These are phyloP conservation scores for Pistacia integerrima DNA, from an alignment of 345 rosid genomes.

Conservation along the genomic window DNA sequence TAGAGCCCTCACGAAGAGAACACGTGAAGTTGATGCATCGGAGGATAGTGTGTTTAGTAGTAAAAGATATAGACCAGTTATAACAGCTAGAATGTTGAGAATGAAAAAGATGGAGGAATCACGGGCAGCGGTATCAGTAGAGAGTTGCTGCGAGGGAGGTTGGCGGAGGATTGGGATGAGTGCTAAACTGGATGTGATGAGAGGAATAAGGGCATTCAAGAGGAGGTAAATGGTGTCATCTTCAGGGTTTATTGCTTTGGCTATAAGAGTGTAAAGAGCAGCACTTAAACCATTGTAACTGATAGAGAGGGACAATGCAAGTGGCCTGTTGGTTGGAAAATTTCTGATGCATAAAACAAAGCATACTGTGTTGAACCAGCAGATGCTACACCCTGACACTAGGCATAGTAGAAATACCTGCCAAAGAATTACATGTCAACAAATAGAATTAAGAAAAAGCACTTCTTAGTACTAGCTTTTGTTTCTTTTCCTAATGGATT, in stretches of 20 bases:
- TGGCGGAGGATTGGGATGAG: slow-evolving; percentile 59
- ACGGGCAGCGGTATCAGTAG: slow-evolving; percentile 28
- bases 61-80: slow-evolving; percentile 74
- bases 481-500: no score
- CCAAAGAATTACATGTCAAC: slow-evolving; percentile 9
- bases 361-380: slow-evolving; percentile 93
- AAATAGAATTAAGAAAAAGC: background rate
- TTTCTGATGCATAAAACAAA: slow-evolving; percentile 75
- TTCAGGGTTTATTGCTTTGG: slow-evolving; percentile 53
- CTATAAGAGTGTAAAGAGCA: slow-evolving; percentile 67
- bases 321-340: slow-evolving; percentile 59
- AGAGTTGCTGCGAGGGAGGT: slow-evolving; percentile 36
- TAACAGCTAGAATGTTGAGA: slow-evolving; percentile 55
- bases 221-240: slow-evolving; percentile 57
- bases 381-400: slow-evolving; percentile 79
- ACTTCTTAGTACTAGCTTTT: no score
- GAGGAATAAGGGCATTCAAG: slow-evolving; percentile 60
- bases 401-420: slow-evolving; percentile 66
- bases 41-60: slow-evolving; percentile 47
- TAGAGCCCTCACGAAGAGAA: slow-evolving; percentile 56
- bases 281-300: slow-evolving; percentile 81
- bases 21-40: slow-evolving; percentile 38
- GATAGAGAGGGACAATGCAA: slow-evolving; percentile 72
- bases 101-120: slow-evolving; percentile 55
- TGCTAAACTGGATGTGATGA: slow-evolving; percentile 44